These are phyloP conservation scores for Panaeolus papilionaceus DNA, from an alignment of 768 basidiomycete species.

Conservation along the genomic window DNA sequence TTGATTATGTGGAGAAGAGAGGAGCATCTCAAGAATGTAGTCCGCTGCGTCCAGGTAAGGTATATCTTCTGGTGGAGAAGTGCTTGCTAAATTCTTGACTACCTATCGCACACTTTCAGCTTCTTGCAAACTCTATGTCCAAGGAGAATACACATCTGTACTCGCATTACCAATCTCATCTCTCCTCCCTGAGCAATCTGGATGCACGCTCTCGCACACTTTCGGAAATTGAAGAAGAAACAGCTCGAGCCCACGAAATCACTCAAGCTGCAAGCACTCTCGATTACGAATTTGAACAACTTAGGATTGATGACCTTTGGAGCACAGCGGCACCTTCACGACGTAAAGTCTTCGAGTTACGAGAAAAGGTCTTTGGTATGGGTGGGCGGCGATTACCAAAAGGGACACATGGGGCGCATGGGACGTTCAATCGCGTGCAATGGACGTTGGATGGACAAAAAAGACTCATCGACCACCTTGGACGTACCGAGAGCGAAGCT, in stretches of 20 bases:
- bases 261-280: slow-evolving; percentile 70
- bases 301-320: slow-evolving; percentile 71
- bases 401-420: slow-evolving; percentile 63
- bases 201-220: slow-evolving; percentile 54
- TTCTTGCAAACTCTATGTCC: slow-evolving; percentile 59
- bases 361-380: slow-evolving; percentile 73
- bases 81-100: slow-evolving; percentile 19
- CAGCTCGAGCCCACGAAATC: slow-evolving; percentile 55
- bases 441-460: slow-evolving; percentile 71
- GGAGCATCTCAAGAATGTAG: slow-evolving; percentile 68
- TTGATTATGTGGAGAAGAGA: slow-evolving; percentile 73
- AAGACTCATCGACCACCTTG: slow-evolving; percentile 68
- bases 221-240: slow-evolving; percentile 56
- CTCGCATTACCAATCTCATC: slow-evolving; percentile 62
- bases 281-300: slow-evolving; percentile 75
- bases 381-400: slow-evolving; percentile 54
- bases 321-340: slow-evolving; percentile 64
- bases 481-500: slow-evolving; percentile 78
- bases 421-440: slow-evolving; percentile 66
- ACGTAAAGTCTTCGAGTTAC: slow-evolving; percentile 65
- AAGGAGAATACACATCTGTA: slow-evolving; percentile 62
- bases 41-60: slow-evolving; percentile 61
- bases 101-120: slow-evolving; percentile 31
- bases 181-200: slow-evolving; percentile 51
- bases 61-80: slow-evolving; percentile 5